Evolutionary conservation across 176 grass and related monocot species (phyloP), one percentile per base, ranked within the genome.

Genomic region (Microstegium vimineum): DNA sequence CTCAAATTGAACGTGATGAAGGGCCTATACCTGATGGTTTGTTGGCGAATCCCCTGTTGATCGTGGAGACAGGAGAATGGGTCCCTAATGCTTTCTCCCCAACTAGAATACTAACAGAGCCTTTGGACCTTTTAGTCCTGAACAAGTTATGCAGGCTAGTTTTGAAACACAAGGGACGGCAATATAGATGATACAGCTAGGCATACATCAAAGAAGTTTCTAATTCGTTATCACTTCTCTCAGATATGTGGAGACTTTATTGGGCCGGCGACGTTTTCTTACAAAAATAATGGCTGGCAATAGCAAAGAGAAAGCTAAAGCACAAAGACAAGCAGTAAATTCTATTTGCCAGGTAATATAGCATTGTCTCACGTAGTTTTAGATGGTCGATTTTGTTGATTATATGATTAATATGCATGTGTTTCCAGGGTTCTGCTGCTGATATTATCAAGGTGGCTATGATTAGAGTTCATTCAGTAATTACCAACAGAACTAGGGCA

Each of bases 371-470:
- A 46, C 32, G 40, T 70, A 27, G 54, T 18, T 63, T 85, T 28
- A 76, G 7, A 25, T 79, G 16, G 18, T 90, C 59, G 52, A 84
- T 68, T 66, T 30, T 71, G 30, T 68, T 84, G 49, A 82, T 49
- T 30, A 47, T 72, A 47, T 73, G 40, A 28, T 73, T 73, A 71
- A 71, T 71, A 18, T 47, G 10, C 23, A 15, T 36, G 71, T 27
- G 41, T 73, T 20, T 81, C 14, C 69, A 98, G 96, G 96, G 96
- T 64, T 98, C 93, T 84, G 90, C 90, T 75, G 93, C 90, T 68
- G 96, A 98, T 86, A 95, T 98, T 67, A 93, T 95, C 72, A 98
- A 95, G 80, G 73, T 95, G 78, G 92, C 90, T 89, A 98, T 98
- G 96, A 79, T 98, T 84, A 95, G 85, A 74, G 61, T 98, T 88